These are phyloP conservation scores for Lachancea thermotolerans DNA, from an alignment of 805 yeast species.

Conservation along the genomic window DNA sequence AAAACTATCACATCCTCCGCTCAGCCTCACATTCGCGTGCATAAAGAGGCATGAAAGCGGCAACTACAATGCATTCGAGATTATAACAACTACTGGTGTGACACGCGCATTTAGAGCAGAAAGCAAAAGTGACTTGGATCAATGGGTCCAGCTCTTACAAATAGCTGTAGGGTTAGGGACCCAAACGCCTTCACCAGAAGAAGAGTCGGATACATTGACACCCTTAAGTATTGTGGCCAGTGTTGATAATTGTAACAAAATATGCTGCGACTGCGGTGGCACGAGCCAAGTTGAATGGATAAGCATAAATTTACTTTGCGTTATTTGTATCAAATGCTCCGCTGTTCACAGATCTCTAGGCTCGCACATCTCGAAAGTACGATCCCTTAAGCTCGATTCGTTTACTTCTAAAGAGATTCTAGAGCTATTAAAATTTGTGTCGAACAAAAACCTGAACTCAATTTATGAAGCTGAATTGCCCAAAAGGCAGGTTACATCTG, in stretches of 20 bases:
- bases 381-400: slow-evolving; percentile 71
- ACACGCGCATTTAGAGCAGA: slow-evolving; percentile 66
- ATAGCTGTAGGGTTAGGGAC: neutral
- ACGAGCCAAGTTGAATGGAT: slow-evolving; percentile 75
- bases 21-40: slow-evolving; percentile 63
- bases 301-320: slow-evolving; percentile 63
- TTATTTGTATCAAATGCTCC: slow-evolving; percentile 78
- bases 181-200: neutral
- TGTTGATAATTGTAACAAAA: slow-evolving; percentile 46
- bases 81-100: slow-evolving; percentile 58
- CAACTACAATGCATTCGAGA: slow-evolving; percentile 48
- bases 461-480: slow-evolving; percentile 47
- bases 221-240: slow-evolving; percentile 21
- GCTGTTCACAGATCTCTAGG: slow-evolving; percentile 87
- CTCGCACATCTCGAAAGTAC: slow-evolving; percentile 68
- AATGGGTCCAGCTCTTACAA: slow-evolving; percentile 36
- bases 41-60: slow-evolving; percentile 36
- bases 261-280: slow-evolving; percentile 77
- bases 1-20: slow-evolving; percentile 55
- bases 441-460: slow-evolving; percentile 49
- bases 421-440: slow-evolving; percentile 46
- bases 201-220: neutral
- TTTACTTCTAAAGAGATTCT: slow-evolving; percentile 53
- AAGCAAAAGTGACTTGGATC: slow-evolving; percentile 54
- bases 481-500: slow-evolving; percentile 27